Evolutionary conservation across 2,329 filamentous ascomycete species (phyloP).

Genomic region (Fusarium irregulare): DNA sequence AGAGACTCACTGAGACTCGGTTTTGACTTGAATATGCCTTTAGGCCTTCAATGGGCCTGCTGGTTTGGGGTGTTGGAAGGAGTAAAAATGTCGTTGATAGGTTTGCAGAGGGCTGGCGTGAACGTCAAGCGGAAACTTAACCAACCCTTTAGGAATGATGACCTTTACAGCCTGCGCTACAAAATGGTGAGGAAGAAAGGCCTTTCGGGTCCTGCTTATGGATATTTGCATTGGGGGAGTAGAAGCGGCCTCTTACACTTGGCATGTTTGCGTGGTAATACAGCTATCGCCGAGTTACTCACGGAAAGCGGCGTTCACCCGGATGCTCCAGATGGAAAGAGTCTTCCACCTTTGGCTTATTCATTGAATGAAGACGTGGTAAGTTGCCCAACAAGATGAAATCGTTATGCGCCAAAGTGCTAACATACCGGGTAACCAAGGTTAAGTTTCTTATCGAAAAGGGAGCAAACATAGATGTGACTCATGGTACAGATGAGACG

Average conservation of each 20-base stretch:
- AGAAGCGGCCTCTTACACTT: constrained; percentile 29
- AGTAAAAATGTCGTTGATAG: constrained; percentile 22
- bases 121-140: constrained; percentile 15
- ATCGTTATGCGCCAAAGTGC: neutral
- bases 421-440: constrained; percentile 8
- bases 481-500: constrained; percentile 12
- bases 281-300: constrained; percentile 21
- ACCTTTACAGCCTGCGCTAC: constrained; percentile 23
- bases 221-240: constrained; percentile 22
- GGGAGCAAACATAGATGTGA: constrained; percentile 21
- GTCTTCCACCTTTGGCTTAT: constrained; percentile 22
- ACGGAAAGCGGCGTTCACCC: constrained; percentile 9
- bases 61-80: constrained; percentile 30
- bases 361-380: constrained; percentile 31
- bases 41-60: constrained; percentile 31
- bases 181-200: neutral
- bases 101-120: neutral
- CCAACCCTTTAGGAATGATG: constrained; percentile 9
- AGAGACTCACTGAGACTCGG: constrained; percentile 5
- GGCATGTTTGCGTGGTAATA: constrained; percentile 37
- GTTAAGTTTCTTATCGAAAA: constrained; percentile 17
- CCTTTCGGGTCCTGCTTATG: neutral
- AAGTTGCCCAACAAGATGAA: neutral
- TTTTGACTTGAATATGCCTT: constrained; percentile 11
- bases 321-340: constrained; percentile 11